Percentiles rank a stretch among this genome's conserved stretches.
Evolutionary conservation across 345 rosid species (phyloP).

Genomic region (Combretum micranthum): DNA sequence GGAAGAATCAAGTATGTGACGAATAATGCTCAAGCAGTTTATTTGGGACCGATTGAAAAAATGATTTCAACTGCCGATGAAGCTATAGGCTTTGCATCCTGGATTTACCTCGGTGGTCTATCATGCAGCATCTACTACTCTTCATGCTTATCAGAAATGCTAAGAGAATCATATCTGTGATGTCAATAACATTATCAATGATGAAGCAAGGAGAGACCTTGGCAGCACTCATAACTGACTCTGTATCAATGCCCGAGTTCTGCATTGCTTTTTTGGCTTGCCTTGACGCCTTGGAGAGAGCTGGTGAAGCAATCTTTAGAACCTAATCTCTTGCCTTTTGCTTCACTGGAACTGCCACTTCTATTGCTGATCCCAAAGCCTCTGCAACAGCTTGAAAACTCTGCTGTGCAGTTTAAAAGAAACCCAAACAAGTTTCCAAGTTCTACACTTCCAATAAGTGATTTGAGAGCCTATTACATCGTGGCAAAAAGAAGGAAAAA

Average conservation of each 20-base stretch:
- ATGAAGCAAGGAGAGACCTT: conserved; percentile 8
- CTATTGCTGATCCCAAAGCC: conserved; percentile 70
- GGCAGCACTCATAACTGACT: too few relatives aligned
- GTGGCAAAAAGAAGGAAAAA: too few relatives aligned
- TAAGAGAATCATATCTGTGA: neutral
- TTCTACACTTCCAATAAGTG: too few relatives aligned
- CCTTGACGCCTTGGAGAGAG: conserved; percentile 71
- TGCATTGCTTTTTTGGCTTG: conserved; percentile 87
- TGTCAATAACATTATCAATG: neutral
- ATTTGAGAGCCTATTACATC: too few relatives aligned
- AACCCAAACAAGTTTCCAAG: conserved; percentile 53
- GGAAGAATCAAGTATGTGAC: conserved; percentile 65
- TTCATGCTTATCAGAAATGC: conserved; percentile 32
- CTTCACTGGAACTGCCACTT: conserved; percentile 53
- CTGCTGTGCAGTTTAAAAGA: conserved; percentile 50
- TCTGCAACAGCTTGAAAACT: conserved; percentile 51
- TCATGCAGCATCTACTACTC: conserved; percentile 65
- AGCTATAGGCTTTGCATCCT: conserved; percentile 74
- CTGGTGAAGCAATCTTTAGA: conserved; percentile 75
- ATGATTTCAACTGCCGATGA: conserved; percentile 68
- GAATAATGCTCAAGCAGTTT: conserved; percentile 59
- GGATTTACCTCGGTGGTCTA: conserved; percentile 56
- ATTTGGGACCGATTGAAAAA: conserved; percentile 66
- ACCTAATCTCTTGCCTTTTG: conserved; percentile 79
- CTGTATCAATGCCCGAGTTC: conserved; percentile 65